A percentile compares a stretch with the other conserved stretches of the same genome.
Conservation (phyloP, 345 rosid species). For the Sisymbrium altissimum region DNA sequence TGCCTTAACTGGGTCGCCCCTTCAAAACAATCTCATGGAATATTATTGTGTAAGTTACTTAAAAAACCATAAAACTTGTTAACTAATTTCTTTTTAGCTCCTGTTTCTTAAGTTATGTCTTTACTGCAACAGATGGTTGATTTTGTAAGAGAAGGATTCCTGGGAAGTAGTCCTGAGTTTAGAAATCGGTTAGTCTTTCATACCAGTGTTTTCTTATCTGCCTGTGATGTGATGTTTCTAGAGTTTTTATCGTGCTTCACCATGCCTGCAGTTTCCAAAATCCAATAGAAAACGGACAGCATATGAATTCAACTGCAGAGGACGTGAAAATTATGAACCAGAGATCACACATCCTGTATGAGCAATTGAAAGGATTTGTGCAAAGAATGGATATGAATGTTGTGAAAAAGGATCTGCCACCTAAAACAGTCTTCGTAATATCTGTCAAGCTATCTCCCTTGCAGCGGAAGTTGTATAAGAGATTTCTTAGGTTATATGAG, state of each 20-base stretch:
- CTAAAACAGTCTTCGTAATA: slow-evolving; percentile 93
- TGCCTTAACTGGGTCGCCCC: slow-evolving; percentile 99
- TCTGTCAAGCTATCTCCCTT: slow-evolving; percentile 93
- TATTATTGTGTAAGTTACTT: slow-evolving; percentile 85
- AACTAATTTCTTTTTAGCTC: neutral
- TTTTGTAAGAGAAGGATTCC: slow-evolving; percentile 99
- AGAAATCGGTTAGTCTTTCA: slow-evolving; percentile 78
- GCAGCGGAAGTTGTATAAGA: slow-evolving; percentile 88
- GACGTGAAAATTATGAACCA: slow-evolving; percentile 99
- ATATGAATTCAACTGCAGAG: slow-evolving; percentile 87
- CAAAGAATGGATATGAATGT: slow-evolving; percentile 99
- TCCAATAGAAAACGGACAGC: slow-evolving; percentile 98
- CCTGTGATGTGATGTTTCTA: slow-evolving; percentile 3
- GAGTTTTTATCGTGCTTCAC: slow-evolving; percentile 24
- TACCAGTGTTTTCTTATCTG: slow-evolving; percentile 17
- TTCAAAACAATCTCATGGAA: slow-evolving; percentile 99
- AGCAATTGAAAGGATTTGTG: slow-evolving; percentile 95
- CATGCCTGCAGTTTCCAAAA: slow-evolving; percentile 80
- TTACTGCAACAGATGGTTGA: slow-evolving; percentile 90
- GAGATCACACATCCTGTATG: slow-evolving; percentile 97
- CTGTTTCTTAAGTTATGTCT: slow-evolving; percentile 12
- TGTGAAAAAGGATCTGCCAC: slow-evolving; percentile 95
- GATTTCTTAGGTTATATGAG: slow-evolving; percentile 89
- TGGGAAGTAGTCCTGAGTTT: slow-evolving; percentile 98
- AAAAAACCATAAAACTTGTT: slow-evolving; percentile 2